phyloP scores from a whole-genome alignment of 306 rosid species.

The Cicer chorassanicum region DNA sequence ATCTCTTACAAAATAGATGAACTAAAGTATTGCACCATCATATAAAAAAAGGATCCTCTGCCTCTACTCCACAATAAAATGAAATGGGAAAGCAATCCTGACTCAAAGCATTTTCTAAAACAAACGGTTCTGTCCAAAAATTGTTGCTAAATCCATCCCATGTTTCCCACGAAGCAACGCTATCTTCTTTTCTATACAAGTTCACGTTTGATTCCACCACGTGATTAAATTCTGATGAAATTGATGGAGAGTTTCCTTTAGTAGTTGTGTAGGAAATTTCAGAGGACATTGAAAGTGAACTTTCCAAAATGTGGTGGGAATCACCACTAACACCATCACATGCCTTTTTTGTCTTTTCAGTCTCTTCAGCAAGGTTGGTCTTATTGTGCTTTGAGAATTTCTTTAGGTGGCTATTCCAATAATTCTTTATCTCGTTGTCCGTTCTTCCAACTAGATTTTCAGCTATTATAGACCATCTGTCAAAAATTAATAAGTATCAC shows the following conservation, averaged over 20 bases:
- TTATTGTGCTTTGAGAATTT: constrained; percentile 31
- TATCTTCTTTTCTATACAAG: constrained; percentile 26
- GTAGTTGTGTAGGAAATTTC: constrained; percentile 34
- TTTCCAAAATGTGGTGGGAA: constrained; percentile 48
- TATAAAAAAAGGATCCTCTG: constrained; percentile 37
- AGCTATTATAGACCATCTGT: constrained; percentile 77
- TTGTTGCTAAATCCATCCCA: constrained; percentile 41
- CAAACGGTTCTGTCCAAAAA: constrained; percentile 72
- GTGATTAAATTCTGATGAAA: constrained; percentile 31
- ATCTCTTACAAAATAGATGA: too few relatives aligned
- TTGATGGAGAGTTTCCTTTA: constrained; percentile 32
- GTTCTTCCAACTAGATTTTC: constrained; percentile 68
- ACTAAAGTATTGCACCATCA: constrained; percentile 7
- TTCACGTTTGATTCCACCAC: neutral
- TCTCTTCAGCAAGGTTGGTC: constrained; percentile 22
- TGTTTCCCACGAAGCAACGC: constrained; percentile 35
- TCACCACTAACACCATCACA: neutral
- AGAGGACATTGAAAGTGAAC: constrained; percentile 43
- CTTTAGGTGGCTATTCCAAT: constrained; percentile 72
- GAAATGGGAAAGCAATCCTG: constrained; percentile 25
- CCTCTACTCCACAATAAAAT: neutral
- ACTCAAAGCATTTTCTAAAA: constrained; percentile 44
- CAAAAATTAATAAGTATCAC: neutral
- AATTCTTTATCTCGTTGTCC: constrained; percentile 73
- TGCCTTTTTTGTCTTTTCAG: constrained; percentile 27